A percentile compares a stretch with the other conserved stretches of the same genome.
These are phyloP conservation scores for Alternaria sp. DNA, from an alignment of 2,329 filamentous ascomycete species.

Conservation along the genomic window DNA sequence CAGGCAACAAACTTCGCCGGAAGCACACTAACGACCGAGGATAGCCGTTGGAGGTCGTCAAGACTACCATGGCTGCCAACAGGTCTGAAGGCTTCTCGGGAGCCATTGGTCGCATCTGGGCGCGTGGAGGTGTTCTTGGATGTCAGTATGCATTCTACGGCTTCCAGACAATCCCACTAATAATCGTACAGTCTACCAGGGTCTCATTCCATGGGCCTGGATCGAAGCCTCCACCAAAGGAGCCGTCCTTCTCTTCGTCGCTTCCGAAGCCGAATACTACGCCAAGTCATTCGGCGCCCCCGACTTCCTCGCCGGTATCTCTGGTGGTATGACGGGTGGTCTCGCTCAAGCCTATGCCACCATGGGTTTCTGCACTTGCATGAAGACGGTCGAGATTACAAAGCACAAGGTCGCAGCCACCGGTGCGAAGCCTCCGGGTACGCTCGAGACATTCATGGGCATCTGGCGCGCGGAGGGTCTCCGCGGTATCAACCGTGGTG, in stretches of 20 bases:
- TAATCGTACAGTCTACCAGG: slow-evolving; percentile 83
- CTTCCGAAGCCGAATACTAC: slow-evolving; percentile 96
- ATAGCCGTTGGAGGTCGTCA: slow-evolving; percentile 95
- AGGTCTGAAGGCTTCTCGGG: slow-evolving; percentile 83
- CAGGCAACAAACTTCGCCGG: background rate
- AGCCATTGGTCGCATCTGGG: slow-evolving; percentile 88
- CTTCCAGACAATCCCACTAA: slow-evolving; percentile 49
- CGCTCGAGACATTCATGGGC: slow-evolving; percentile 93
- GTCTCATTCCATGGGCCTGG: slow-evolving; percentile 94
- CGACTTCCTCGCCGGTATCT: slow-evolving; percentile 88
- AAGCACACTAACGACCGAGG: slow-evolving; percentile 57
- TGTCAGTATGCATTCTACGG: slow-evolving; percentile 68
- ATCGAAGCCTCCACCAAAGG: slow-evolving; percentile 99
- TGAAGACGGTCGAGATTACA: slow-evolving; percentile 99
- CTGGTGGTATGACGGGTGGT: slow-evolving; percentile 90
- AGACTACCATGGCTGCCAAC: slow-evolving; percentile 99
- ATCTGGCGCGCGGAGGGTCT: slow-evolving; percentile 97
- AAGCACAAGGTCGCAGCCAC: slow-evolving; percentile 90
- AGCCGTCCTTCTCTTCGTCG: slow-evolving; percentile 97
- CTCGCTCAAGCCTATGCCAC: slow-evolving; percentile 98
- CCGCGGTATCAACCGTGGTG: slow-evolving; percentile 94
- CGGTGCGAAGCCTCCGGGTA: slow-evolving; percentile 85
- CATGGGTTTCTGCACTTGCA: slow-evolving; percentile 99
- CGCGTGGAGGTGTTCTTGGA: slow-evolving; percentile 88
- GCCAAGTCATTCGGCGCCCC: slow-evolving; percentile 81